Conservation (phyloP, 2,329 filamentous ascomycete genomes). For the Botrytis hyacinthi region DNA sequence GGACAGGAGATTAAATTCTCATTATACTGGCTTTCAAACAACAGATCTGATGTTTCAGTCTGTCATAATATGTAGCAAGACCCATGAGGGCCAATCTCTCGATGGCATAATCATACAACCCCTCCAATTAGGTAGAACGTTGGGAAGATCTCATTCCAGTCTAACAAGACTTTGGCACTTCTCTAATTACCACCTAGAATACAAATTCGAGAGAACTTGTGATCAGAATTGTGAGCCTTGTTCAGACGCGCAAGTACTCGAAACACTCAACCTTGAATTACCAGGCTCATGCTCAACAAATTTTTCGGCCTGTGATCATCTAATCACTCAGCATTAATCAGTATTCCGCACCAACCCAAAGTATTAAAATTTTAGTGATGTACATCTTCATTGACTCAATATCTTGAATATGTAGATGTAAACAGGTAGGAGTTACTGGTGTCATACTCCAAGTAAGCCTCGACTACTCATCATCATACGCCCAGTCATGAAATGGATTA, state of each 20-base stretch:
- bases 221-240: conserved; percentile 12
- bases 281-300: conserved; percentile 23
- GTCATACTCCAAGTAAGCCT: no score
- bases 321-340: conserved; percentile 1
- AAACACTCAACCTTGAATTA: conserved; percentile 24
- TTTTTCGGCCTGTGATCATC: background rate
- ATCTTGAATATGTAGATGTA: conserved; percentile 15
- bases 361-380: conserved; percentile 12
- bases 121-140: conserved; percentile 5
- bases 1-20: background rate
- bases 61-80: conserved; percentile 15
- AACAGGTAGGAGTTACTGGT: background rate
- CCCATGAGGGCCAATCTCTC: background rate
- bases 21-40: conserved; percentile 4
- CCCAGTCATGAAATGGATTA: background rate
- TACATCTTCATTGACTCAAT: conserved; percentile 24
- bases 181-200: background rate
- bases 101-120: background rate
- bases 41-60: conserved; percentile 20
- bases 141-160: background rate
- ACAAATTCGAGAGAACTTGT: conserved; percentile 4
- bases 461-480: background rate
- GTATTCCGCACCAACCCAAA: background rate
- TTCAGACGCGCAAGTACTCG: conserved; percentile 6
- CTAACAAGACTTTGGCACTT: conserved; percentile 15